Evolutionary conservation across 306 rosid genomes (phyloP).

Genomic region (Chamaecrista fasciculata): DNA sequence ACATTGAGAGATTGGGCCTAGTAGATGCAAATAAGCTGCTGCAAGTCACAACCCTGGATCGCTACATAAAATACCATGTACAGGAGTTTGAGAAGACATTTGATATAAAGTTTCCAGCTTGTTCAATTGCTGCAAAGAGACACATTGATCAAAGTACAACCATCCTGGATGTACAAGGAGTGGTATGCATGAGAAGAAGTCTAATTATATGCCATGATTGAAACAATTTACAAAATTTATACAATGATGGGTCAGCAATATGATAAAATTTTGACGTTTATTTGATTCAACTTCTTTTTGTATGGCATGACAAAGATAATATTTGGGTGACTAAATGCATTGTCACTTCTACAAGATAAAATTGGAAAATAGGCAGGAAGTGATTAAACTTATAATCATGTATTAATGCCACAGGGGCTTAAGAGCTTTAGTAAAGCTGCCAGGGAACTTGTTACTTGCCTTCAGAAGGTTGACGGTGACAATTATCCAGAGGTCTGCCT

Average conservation of each 20-base stretch:
- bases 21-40: slow-evolving; percentile 67
- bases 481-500: slow-evolving; percentile 82
- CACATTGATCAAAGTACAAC: slow-evolving; percentile 96
- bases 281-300: slow-evolving; percentile 11
- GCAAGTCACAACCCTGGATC: slow-evolving; percentile 87
- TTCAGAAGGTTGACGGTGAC: slow-evolving; percentile 86
- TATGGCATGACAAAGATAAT: neutral
- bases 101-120: slow-evolving; percentile 73
- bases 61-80: slow-evolving; percentile 79
- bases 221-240: neutral
- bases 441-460: slow-evolving; percentile 65
- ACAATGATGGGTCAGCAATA: neutral
- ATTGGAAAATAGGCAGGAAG: neutral
- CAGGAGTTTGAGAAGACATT: slow-evolving; percentile 86
- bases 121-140: slow-evolving; percentile 85
- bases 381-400: neutral
- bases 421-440: slow-evolving; percentile 79
- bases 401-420: slow-evolving; percentile 57
- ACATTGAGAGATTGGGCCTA: slow-evolving; percentile 77
- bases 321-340: slow-evolving; percentile 16
- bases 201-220: neutral
- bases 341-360: neutral
- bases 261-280: neutral
- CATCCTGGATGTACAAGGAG: slow-evolving; percentile 91
- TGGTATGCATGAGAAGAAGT: slow-evolving; percentile 57